Base-by-base conservation (phyloP, 2,329 filamentous ascomycete genomes). In the Fusarium mexicanum region DNA sequence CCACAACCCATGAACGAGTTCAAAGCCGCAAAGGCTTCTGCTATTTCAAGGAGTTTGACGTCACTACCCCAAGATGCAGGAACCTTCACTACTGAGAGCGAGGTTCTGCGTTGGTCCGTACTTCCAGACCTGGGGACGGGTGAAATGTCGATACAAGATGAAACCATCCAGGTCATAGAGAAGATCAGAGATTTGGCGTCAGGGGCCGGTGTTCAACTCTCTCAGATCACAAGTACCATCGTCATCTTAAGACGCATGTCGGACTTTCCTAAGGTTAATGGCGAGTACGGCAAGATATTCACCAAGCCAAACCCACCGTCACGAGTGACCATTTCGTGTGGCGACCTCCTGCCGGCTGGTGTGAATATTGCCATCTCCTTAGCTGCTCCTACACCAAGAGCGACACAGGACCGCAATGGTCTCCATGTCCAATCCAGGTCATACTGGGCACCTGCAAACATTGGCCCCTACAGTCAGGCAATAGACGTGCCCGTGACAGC, bases 381-480 rank as follows among this genome's bases (percentile, higher is more conserved):
- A 44, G 84, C 84, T 3, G 80, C 85, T 8, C 84, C 85, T 31
- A 71, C 78, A 3, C 69, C 69, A 5, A 69, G 81, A 29, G 65
- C 71, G 14, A 69, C 60, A 10, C 61, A 61, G n/a, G 77, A 80
- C 38, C 82, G 93, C 83, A 86, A 87, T 59, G 90, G 90, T 1
- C 87, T 98, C 3, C 96, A 99, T 81, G 95, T 99, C 11, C 96
- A 98, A 83, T 95, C 93, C 8, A 87, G 94, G 44, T 97, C 94
- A 17, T 98, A 98, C 86, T 99, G 96, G 96, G 96, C 96, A 1
- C 96, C 96, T 1, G 96, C 96, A 26, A 98, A 98, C 79, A 98
- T 99, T 61, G 96, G 96, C 0, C 96, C 96, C 0, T 98, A 98
- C 82, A 98, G 95, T 64, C 96, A 99, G 84, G 94, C 95, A 8